Conservation (phyloP, 441 rosid genomes). For the Populus trichocarpa region DNA sequence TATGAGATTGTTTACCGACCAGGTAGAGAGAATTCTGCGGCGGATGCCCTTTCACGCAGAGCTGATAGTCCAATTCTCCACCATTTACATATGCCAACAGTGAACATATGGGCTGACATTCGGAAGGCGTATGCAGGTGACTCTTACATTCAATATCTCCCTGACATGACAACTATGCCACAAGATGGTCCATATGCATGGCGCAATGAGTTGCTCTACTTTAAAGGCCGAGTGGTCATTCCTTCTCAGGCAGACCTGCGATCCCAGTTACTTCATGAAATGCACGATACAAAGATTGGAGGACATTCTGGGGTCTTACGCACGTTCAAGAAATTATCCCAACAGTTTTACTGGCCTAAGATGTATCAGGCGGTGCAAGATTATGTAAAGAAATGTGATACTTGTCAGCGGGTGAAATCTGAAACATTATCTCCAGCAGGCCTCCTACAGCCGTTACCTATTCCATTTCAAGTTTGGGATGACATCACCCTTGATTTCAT, state of each 20-base stretch:
- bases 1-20: not conserved
- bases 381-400: too few relatives aligned
- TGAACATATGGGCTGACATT: not conserved
- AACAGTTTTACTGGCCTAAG: not conserved
- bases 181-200: too few relatives aligned
- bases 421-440: not conserved
- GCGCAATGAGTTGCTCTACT: too few relatives aligned
- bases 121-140: not conserved
- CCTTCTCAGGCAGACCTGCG: too few relatives aligned
- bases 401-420: too few relatives aligned
- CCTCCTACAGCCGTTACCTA: not conserved
- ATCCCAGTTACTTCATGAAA: too few relatives aligned
- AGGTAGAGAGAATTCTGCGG: not conserved
- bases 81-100: not conserved
- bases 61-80: not conserved
- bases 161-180: too few relatives aligned
- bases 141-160: too few relatives aligned
- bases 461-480: not conserved
- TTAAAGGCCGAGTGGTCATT: too few relatives aligned
- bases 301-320: not conserved
- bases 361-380: not conserved
- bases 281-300: too few relatives aligned
- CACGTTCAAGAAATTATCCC: not conserved
- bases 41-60: not conserved
- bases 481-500: not conserved